phyloP scores from a whole-genome alignment of 2,329 filamentous ascomycete species.

The Monosporascus ibericus region DNA sequence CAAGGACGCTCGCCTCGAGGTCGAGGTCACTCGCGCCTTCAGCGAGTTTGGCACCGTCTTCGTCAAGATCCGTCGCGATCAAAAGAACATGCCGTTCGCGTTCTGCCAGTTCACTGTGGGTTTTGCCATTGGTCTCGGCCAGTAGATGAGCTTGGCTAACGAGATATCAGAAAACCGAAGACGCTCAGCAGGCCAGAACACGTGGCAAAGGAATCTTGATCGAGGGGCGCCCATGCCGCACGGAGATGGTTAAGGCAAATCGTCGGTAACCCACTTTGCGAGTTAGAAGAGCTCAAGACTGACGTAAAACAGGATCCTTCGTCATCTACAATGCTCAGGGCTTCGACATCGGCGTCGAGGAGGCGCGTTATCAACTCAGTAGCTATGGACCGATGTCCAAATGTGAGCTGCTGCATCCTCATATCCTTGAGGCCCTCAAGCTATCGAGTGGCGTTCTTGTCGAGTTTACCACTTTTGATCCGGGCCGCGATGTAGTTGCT shows the following conservation, averaged over 20 bases:
- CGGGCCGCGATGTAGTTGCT: slow-evolving; percentile 40
- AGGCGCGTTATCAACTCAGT: slow-evolving; percentile 37
- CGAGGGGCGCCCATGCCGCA: slow-evolving; percentile 51
- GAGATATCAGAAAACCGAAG: slow-evolving; percentile 34
- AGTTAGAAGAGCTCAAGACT: slow-evolving; percentile 9
- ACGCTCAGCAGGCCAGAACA: slow-evolving; percentile 43
- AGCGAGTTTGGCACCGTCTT: slow-evolving; percentile 49
- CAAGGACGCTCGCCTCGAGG: slow-evolving; percentile 45
- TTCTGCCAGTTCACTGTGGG: slow-evolving; percentile 59
- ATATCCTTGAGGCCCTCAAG: slow-evolving; percentile 27
- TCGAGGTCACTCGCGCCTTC: slow-evolving; percentile 47
- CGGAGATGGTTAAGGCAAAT: slow-evolving; percentile 54
- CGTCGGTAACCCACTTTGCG: slow-evolving; percentile 33
- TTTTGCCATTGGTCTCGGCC: slow-evolving; percentile 1
- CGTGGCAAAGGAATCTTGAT: slow-evolving; percentile 43
- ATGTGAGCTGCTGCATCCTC: slow-evolving; percentile 28
- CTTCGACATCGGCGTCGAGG: slow-evolving; percentile 31
- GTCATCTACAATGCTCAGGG: slow-evolving; percentile 38
- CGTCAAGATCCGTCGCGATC: slow-evolving; percentile 58
- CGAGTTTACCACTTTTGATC: slow-evolving; percentile 45
- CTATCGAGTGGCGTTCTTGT: slow-evolving; percentile 38
- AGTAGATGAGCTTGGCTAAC: slow-evolving; percentile 16
- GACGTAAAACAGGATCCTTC: slow-evolving; percentile 38
- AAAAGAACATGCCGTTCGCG: slow-evolving; percentile 53
- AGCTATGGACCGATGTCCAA: slow-evolving; percentile 38